Conservation (phyloP, 805 yeast species). For the Spathaspora girioi region DNA sequence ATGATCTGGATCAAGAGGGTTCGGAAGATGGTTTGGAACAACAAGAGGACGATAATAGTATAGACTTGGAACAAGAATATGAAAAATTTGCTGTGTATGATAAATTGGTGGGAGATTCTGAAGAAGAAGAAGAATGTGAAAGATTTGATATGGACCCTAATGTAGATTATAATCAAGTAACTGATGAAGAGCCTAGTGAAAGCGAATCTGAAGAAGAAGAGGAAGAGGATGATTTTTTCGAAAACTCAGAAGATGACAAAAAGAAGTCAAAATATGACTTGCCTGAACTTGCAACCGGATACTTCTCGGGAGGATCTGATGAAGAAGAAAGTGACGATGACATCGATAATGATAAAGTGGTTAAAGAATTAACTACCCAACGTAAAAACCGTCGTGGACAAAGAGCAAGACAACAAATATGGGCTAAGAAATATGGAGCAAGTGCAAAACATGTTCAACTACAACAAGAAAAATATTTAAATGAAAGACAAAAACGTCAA, state of each 20-base stretch:
- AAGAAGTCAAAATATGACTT: slow-evolving; percentile 31
- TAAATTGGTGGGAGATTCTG: slow-evolving; percentile 40
- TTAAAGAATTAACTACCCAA: slow-evolving; percentile 49
- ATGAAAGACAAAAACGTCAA: slow-evolving; percentile 58
- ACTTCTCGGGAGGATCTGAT: slow-evolving; percentile 80
- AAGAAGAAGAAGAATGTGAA: slow-evolving; percentile 23
- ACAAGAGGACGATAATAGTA: slow-evolving; percentile 8
- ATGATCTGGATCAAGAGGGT: slow-evolving; percentile 18
- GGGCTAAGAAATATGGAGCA: slow-evolving; percentile 88
- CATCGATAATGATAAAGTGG: slow-evolving; percentile 43
- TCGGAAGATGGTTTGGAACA: slow-evolving; percentile 12
- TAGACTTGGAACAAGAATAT: slow-evolving; percentile 22
- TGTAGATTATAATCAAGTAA: slow-evolving; percentile 53
- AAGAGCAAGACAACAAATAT: slow-evolving; percentile 92
- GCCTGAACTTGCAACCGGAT: slow-evolving; percentile 77
- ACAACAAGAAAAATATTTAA: slow-evolving; percentile 51
- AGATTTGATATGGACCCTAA: slow-evolving; percentile 28
- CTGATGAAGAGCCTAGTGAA: slow-evolving; percentile 61
- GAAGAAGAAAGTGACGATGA: slow-evolving; percentile 50
- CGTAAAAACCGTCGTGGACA: slow-evolving; percentile 95
- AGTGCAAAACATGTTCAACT: slow-evolving; percentile 79
- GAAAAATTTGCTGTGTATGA: slow-evolving; percentile 36
- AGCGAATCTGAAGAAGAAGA: slow-evolving; percentile 27
- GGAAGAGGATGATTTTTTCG: slow-evolving; percentile 41
- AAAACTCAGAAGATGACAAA: slow-evolving; percentile 7